These are phyloP conservation scores for Paraphoma chrysanthemicola DNA, from an alignment of 2,329 filamentous ascomycete species.

Conservation along the genomic window DNA sequence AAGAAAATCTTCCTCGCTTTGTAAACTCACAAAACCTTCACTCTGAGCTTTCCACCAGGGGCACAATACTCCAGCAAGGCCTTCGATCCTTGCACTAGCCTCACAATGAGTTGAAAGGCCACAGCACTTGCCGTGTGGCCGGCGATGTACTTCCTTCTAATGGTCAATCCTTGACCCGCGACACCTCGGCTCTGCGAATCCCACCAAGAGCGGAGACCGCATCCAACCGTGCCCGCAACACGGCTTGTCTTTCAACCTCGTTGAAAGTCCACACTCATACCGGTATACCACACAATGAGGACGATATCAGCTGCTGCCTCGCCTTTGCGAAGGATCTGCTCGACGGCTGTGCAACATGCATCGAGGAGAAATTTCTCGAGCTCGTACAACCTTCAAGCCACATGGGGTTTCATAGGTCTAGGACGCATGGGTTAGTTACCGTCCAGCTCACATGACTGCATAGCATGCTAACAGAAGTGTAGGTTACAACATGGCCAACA, in stretches of 20 bases:
- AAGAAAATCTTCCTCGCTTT: not conserved
- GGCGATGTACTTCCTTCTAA: slow-evolving; percentile 5
- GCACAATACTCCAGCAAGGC: not conserved
- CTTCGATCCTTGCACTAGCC: not conserved
- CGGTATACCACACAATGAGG: slow-evolving; percentile 32
- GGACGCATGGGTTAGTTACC: slow-evolving; percentile 56
- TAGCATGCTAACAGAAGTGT: slow-evolving; percentile 16
- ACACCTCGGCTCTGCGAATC: slow-evolving; percentile 42
- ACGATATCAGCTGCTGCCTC: slow-evolving; percentile 34
- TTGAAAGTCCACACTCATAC: slow-evolving; percentile 15
- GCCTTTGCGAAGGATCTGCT: slow-evolving; percentile 32
- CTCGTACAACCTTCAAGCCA: slow-evolving; percentile 49
- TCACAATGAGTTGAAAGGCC: slow-evolving; percentile 9
- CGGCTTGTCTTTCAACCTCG: slow-evolving; percentile 23
- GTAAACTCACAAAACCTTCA: not conserved
- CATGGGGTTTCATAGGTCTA: slow-evolving; percentile 60
- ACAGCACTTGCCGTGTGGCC: slow-evolving; percentile 3
- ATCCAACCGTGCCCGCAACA: slow-evolving; percentile 34
- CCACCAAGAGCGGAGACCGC: slow-evolving; percentile 38
- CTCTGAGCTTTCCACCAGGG: not conserved
- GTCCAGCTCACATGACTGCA: slow-evolving; percentile 26
- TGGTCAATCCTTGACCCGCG: slow-evolving; percentile 17
- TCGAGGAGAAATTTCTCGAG: slow-evolving; percentile 54
- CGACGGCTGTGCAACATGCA: slow-evolving; percentile 23
- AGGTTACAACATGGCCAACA: slow-evolving; percentile 78